phyloP scores from a whole-genome alignment of 2,329 filamentous ascomycete genomes.

The Sarocladium kiliense region DNA sequence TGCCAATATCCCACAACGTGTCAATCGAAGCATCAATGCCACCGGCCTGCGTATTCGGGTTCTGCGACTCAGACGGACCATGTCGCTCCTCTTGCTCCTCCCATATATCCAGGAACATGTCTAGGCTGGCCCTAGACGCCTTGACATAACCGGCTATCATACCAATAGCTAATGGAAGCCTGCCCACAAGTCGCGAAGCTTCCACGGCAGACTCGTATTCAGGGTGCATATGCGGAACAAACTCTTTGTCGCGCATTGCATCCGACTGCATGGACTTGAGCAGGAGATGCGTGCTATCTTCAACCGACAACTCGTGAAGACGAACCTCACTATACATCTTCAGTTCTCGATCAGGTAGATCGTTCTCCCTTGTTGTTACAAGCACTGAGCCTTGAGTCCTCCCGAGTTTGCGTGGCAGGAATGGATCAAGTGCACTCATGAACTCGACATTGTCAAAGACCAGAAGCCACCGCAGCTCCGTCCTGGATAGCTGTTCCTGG shows the following conservation, averaged over 20 bases:
- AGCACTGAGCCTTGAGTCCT: not conserved
- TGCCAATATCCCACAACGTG: slow-evolving; percentile 3
- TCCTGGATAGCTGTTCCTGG: not conserved
- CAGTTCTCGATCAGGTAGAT: not conserved
- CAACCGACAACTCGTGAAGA: not conserved
- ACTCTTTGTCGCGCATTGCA: not conserved
- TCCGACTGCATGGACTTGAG: slow-evolving; percentile 1
- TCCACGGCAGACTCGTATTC: not conserved
- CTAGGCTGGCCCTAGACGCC: not conserved
- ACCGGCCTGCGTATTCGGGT: not conserved
- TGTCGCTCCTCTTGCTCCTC: not conserved
- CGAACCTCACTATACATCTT: not conserved
- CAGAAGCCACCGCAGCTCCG: not conserved
- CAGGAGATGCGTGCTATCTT: not conserved
- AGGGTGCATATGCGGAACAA: not conserved
- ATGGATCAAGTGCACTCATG: not conserved
- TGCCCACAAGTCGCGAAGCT: not conserved
- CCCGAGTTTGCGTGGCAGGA: not conserved
- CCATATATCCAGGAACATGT: not conserved
- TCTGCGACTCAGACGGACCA: not conserved
- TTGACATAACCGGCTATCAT: slow-evolving; percentile 1
- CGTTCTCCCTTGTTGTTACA: not conserved
- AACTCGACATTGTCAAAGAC: slow-evolving; percentile 1
- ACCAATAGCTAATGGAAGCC: not conserved
- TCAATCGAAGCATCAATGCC: slow-evolving; percentile 4